These are phyloP conservation scores for Nothomitra cinnamomea DNA, from an alignment of 2,329 filamentous ascomycete genomes.

Conservation along the genomic window DNA sequence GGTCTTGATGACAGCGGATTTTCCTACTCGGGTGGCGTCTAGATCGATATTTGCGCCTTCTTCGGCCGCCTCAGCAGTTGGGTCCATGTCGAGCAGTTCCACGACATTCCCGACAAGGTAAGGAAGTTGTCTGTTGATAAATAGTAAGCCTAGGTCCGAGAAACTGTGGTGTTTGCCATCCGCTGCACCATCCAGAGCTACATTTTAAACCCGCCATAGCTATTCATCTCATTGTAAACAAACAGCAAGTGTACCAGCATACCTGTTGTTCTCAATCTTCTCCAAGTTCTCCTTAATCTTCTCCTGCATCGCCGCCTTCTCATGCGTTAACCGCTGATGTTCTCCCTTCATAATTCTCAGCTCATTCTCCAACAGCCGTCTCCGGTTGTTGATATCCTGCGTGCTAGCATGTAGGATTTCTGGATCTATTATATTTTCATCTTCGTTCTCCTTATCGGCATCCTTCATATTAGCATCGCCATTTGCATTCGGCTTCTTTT, in stretches of 20 bases:
- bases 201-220: background rate
- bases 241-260: conserved; percentile 16
- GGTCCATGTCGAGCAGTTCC: conserved; percentile 89
- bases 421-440: conserved; percentile 74
- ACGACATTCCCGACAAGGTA: conserved; percentile 98
- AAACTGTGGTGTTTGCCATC: background rate
- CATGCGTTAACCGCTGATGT: conserved; percentile 80
- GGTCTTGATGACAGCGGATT: conserved; percentile 98
- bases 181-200: background rate
- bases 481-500: conserved; percentile 39
- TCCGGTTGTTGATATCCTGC: conserved; percentile 82
- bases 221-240: background rate
- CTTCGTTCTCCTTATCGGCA: conserved; percentile 47
- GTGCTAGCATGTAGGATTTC: conserved; percentile 89
- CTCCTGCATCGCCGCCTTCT: conserved; percentile 90
- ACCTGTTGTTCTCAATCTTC: conserved; percentile 99
- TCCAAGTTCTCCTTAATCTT: conserved; percentile 99
- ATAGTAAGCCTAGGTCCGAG: background rate
- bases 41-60: conserved; percentile 98
- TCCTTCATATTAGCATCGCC: conserved; percentile 88
- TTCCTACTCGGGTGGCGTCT: conserved; percentile 89
- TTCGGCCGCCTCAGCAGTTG: conserved; percentile 86
- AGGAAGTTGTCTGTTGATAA: conserved; percentile 62
- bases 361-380: conserved; percentile 89
- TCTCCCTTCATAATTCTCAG: conserved; percentile 98